phyloP scores from a whole-genome alignment of 2,329 filamentous ascomycete genomes.

The Verruconis gallopava region DNA sequence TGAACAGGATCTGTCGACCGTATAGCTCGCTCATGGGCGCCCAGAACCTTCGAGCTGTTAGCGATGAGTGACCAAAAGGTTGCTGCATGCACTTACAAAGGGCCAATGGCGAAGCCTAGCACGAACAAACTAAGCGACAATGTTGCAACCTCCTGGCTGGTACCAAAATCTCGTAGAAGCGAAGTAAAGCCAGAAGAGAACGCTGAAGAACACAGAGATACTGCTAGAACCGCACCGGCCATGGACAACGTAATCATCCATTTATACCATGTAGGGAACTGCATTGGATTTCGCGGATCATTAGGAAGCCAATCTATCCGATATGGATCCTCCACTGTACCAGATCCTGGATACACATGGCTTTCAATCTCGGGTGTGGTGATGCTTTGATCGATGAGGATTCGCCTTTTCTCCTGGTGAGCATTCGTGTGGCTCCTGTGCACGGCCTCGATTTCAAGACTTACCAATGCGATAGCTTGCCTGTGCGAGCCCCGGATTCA shows the following conservation, averaged over 20 bases:
- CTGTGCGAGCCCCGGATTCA: neutral
- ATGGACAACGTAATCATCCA: conserved; percentile 28
- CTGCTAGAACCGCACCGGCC: conserved; percentile 30
- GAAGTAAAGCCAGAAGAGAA: conserved; percentile 26
- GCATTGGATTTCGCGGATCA: conserved; percentile 34
- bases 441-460: no score
- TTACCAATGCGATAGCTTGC: neutral
- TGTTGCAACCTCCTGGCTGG: conserved; percentile 27
- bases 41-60: conserved; percentile 17
- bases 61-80: neutral
- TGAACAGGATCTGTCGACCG: conserved; percentile 41
- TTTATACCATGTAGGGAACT: conserved; percentile 26
- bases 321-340: conserved; percentile 32
- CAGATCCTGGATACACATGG: conserved; percentile 29
- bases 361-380: conserved; percentile 25
- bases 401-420: conserved; percentile 19
- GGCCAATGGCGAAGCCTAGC: conserved; percentile 29
- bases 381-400: conserved; percentile 24
- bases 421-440: no score
- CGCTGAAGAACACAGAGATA: conserved; percentile 31
- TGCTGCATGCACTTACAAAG: conserved; percentile 13
- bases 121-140: conserved; percentile 31
- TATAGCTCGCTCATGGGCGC: conserved; percentile 13
- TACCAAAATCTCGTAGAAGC: conserved; percentile 27
- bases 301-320: conserved; percentile 34